Base-by-base conservation (phyloP, 202 grass and related monocot genomes). In the Schoenoplectus triqueter region DNA sequence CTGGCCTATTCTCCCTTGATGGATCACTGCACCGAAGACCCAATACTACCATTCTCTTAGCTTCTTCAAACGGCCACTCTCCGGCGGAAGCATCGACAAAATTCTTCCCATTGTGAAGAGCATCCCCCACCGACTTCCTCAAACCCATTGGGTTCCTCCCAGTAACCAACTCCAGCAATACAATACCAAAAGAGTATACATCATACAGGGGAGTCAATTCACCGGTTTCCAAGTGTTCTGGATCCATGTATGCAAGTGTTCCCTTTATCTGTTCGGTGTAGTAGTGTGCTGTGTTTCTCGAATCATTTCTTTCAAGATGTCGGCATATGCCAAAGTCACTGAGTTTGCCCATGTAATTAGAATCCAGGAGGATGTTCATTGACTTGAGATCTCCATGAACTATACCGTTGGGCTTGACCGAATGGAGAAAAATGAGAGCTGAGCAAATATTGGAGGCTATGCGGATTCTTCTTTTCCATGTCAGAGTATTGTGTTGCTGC, bases 311-410 rank as follows among this genome's bases (percentile, higher is more conserved):
- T 1, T 55, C n/a, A 1, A 85, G 49, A 10, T 62, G 65, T 19
- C 66, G 31, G 6, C 19, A 56, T 19, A 64, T 18, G 66, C 68
- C 82, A 19, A 85, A 57, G 82, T 75, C 82, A 31, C 66, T 59
- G 49, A 85, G 21, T 52, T 85, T 85, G 13, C 10, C 70, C 1
- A 46, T 67, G 2, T 73, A 85, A 62, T 76, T 85, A 13, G 52
- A 61, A 46, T 85, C 82, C 6, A 76, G 52, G 14, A 85, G 51
- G 10, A 85, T 85, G 52, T 85, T 85, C 3, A 49, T 3, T 39
- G 82, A 67, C 7, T 85, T 85, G 10, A 76, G 50, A 48, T 85
- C 40, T 5, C 82, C 68, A 60, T 85, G 82, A 19, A 85, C 68
- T 7, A 85, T 21, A 3, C 54, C 15, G 2, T 75, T 7, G 20